Conservation (phyloP, 331 rosid species). For the Pyracantha coccinea region DNA sequence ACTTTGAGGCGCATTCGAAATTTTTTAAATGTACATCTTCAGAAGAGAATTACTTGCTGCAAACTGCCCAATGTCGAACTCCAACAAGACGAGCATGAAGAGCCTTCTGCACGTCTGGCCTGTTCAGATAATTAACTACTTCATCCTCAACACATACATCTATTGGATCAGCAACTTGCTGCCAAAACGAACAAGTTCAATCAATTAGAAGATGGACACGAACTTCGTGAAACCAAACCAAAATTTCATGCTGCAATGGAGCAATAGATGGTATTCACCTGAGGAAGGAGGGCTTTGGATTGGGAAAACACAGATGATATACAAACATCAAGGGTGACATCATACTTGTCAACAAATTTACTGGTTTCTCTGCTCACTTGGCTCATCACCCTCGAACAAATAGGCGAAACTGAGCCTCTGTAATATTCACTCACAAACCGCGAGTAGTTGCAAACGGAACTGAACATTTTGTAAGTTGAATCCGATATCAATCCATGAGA, state of each 20-base stretch:
- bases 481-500: conserved; percentile 93
- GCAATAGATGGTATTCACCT: conserved; percentile 36
- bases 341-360: conserved; percentile 93
- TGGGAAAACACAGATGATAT: conserved; percentile 85
- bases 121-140: conserved; percentile 67
- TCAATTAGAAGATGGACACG: background rate
- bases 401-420: conserved; percentile 57
- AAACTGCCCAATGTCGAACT: conserved; percentile 66
- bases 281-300: conserved; percentile 61
- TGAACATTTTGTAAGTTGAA: conserved; percentile 69
- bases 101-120: conserved; percentile 68
- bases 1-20: background rate
- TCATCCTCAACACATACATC: conserved; percentile 98
- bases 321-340: conserved; percentile 98
- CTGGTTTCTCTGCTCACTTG: conserved; percentile 88
- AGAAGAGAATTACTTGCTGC: conserved; percentile 72
- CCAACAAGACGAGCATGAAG: conserved; percentile 82
- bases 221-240: background rate
- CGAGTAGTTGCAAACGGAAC: conserved; percentile 72
- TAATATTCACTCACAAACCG: conserved; percentile 76
- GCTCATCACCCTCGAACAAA: conserved; percentile 73
- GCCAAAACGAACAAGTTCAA: background rate
- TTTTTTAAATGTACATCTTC: background rate
- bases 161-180: conserved; percentile 65
- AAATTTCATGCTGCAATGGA: background rate